Evolutionary conservation across 2,329 filamentous ascomycete species (phyloP).

Genomic region (Colletotrichum kahawae): DNA sequence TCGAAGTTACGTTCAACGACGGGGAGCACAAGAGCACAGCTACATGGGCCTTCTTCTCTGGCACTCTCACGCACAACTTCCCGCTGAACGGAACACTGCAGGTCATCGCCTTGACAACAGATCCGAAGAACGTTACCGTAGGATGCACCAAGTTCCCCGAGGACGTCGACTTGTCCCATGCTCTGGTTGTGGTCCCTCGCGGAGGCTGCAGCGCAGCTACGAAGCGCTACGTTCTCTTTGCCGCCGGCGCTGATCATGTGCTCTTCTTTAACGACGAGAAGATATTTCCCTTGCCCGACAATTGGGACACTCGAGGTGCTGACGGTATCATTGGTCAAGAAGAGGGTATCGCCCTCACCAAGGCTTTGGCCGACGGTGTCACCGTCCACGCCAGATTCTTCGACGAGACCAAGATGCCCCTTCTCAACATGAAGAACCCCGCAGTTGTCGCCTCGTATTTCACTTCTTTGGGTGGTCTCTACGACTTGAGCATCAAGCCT

Average conservation of each 20-base stretch:
- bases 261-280: constrained; percentile 41
- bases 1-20: constrained; percentile 3
- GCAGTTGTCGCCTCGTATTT: constrained; percentile 30
- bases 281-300: constrained; percentile 1
- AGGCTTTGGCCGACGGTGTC: neutral
- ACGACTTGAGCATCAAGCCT: constrained; percentile 56
- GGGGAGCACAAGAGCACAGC: neutral
- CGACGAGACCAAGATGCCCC: neutral
- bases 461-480: constrained; percentile 57
- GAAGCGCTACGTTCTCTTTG: constrained; percentile 41
- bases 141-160: constrained; percentile 43
- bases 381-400: constrained; percentile 1
- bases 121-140: constrained; percentile 28
- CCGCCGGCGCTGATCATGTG: constrained; percentile 43
- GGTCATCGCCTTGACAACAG: constrained; percentile 28
- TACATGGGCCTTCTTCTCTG: constrained; percentile 11
- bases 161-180: constrained; percentile 41
- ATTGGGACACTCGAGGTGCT: neutral
- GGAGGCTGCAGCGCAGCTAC: constrained; percentile 16
- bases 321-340: neutral
- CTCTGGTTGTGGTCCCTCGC: constrained; percentile 42
- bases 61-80: neutral
- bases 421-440: neutral
- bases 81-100: constrained; percentile 21
- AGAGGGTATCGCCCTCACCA: neutral